Conservation (phyloP, 129 eudicot species). For the Lactuca saligna region DNA sequence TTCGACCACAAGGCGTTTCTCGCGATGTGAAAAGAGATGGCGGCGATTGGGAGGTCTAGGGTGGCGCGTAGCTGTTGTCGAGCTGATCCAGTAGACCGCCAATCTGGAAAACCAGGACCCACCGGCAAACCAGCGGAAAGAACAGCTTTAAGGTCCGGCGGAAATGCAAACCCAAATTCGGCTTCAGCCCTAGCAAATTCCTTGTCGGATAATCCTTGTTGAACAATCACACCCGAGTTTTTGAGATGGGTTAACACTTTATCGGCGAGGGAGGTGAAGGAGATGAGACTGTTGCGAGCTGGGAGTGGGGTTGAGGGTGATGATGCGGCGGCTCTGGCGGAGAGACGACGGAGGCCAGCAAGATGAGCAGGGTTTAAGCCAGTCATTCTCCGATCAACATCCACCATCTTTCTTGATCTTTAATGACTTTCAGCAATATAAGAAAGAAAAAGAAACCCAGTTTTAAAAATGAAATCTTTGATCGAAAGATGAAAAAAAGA, state of each 20-base stretch:
- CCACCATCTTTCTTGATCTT: constrained; percentile 58
- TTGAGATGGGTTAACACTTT: constrained; percentile 66
- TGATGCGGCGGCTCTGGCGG: constrained; percentile 86
- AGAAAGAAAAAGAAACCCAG: background rate
- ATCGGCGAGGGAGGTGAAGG: constrained; percentile 75
- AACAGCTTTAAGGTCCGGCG: constrained; percentile 85
- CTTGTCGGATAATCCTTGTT: constrained; percentile 58
- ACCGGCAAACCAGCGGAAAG: constrained; percentile 75
- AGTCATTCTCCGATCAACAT: constrained; percentile 90
- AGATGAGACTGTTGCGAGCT: constrained; percentile 68
- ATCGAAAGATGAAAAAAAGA: constrained; percentile 8
- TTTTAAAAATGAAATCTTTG: constrained; percentile 6
- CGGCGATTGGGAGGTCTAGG: constrained; percentile 76
- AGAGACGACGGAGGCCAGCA: constrained; percentile 98
- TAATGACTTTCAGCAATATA: background rate
- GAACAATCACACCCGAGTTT: constrained; percentile 52
- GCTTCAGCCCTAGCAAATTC: constrained; percentile 87
- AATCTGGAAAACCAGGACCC: constrained; percentile 93
- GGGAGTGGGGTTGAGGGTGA: constrained; percentile 77
- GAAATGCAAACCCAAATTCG: constrained; percentile 87
- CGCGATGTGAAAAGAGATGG: constrained; percentile 79
- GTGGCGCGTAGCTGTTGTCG: constrained; percentile 68
- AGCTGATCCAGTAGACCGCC: constrained; percentile 70
- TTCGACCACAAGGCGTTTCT: constrained; percentile 78
- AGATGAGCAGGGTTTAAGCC: constrained; percentile 83